These are phyloP conservation scores for Pseudoscleropodium purum DNA, from an alignment of 225 moss, liverwort and hornwort genomes.

Conservation along the genomic window DNA sequence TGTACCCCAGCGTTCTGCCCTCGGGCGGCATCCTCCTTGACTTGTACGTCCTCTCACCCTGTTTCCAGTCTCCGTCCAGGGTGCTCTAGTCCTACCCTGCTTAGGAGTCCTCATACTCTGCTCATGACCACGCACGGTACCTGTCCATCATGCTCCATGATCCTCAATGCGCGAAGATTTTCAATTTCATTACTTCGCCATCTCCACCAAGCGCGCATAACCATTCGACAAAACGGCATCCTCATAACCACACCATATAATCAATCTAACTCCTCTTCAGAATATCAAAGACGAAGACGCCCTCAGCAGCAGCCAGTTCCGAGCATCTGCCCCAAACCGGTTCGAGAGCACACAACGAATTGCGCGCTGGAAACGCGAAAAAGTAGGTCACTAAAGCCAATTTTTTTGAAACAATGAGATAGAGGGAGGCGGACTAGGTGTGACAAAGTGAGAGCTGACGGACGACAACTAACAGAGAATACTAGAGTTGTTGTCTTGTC, in stretches of 20 bases:
- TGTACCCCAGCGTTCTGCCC: constrained; percentile 13
- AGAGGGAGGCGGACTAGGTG: neutral
- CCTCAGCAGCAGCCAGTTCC: neutral
- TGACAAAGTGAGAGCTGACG: constrained; percentile 1
- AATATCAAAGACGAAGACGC: neutral
- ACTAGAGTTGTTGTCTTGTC: neutral
- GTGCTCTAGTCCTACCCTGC: neutral
- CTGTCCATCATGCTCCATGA: constrained; percentile 1
- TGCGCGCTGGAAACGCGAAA: neutral
- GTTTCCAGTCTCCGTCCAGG: neutral
- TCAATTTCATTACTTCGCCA: neutral
- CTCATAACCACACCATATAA: neutral
- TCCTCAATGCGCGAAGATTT: neutral
- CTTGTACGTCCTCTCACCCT: neutral
- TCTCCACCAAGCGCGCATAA: neutral
- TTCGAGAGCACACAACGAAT: neutral
- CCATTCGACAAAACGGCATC: neutral
- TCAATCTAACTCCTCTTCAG: neutral
- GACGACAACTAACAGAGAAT: neutral
- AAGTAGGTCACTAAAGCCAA: neutral
- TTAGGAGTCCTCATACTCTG: neutral
- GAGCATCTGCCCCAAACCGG: neutral
- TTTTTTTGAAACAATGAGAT: neutral
- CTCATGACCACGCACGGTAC: neutral
- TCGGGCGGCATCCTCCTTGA: constrained; percentile 31